These are phyloP conservation scores for Solanum aculeatissimum DNA, from an alignment of 305 asterid genomes.

Conservation along the genomic window DNA sequence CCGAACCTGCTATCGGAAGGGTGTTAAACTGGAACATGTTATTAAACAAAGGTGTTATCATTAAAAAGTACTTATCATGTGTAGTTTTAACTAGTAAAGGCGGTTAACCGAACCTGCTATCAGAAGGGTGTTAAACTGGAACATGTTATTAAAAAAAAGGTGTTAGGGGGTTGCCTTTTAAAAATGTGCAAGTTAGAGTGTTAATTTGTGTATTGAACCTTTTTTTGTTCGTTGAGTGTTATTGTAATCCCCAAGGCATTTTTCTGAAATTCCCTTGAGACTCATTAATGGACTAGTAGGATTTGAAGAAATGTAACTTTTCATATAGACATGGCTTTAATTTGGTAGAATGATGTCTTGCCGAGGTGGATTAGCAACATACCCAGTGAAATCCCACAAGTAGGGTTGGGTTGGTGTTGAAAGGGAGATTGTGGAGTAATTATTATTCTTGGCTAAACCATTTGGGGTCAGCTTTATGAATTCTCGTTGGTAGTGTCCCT, in stretches of 20 bases:
- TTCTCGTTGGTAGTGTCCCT: background rate
- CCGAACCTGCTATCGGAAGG: background rate
- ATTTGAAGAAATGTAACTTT: background rate
- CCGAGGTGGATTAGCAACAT: background rate
- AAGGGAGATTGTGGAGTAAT: background rate
- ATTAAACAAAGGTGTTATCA: background rate
- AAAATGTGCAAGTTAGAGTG: background rate
- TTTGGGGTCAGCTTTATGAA: background rate
- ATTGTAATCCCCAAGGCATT: background rate
- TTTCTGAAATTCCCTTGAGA: background rate
- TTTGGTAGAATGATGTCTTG: background rate
- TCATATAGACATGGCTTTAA: background rate
- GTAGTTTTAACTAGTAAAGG: background rate
- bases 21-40: background rate
- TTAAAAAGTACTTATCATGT: background rate
- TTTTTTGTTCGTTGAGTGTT: background rate
- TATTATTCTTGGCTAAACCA: background rate
- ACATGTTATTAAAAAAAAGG: background rate
- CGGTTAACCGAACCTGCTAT: background rate
- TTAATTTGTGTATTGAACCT: background rate
- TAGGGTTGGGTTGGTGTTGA: background rate
- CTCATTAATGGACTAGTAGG: background rate
- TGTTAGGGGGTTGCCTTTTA: background rate
- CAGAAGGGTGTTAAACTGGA: background rate
- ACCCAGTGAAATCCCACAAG: background rate